These are phyloP conservation scores for Neofusicoccum kwambonambiense DNA, from an alignment of 2,329 filamentous ascomycete species.

Conservation along the genomic window DNA sequence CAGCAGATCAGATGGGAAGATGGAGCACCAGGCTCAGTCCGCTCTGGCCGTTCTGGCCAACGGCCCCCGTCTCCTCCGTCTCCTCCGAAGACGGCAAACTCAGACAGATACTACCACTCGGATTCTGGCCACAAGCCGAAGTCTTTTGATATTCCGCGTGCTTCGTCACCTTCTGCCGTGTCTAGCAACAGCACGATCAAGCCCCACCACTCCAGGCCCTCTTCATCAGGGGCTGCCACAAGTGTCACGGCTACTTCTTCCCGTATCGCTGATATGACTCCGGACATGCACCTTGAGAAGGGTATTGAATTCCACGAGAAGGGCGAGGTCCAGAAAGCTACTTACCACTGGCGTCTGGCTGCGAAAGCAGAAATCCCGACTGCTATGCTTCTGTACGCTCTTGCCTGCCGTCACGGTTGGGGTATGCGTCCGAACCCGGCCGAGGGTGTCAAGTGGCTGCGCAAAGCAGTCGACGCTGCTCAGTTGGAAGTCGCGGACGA, in stretches of 20 bases:
- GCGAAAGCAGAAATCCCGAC: constrained; percentile 84
- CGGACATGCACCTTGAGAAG: constrained; percentile 86
- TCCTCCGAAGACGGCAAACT: constrained; percentile 32
- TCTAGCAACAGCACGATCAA: constrained; percentile 47
- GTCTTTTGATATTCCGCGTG: constrained; percentile 24
- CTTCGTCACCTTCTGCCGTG: constrained; percentile 34
- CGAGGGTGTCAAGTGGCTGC: constrained; percentile 89
- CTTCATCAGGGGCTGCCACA: constrained; percentile 13
- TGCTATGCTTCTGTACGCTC: constrained; percentile 91
- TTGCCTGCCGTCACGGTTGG: constrained; percentile 96
- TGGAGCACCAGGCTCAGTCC: constrained; percentile 18
- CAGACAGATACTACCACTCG: constrained; percentile 1
- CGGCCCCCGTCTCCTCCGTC: constrained; percentile 40
- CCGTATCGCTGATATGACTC: constrained; percentile 63
- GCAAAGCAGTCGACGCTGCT: constrained; percentile 83
- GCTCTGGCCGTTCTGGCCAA: constrained; percentile 16
- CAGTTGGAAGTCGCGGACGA: constrained; percentile 81
- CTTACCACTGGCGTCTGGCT: constrained; percentile 89
- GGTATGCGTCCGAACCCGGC: constrained; percentile 90
- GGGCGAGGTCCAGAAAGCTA: constrained; percentile 86
- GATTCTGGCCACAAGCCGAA: constrained; percentile 16
- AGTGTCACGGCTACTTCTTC: constrained; percentile 26
- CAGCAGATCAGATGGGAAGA: constrained; percentile 62
- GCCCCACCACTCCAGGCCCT: constrained; percentile 23
- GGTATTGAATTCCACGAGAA: constrained; percentile 88